Conservation (phyloP, 495 filamentous ascomycete species). For the Hyaloscypha finlandica region DNA sequence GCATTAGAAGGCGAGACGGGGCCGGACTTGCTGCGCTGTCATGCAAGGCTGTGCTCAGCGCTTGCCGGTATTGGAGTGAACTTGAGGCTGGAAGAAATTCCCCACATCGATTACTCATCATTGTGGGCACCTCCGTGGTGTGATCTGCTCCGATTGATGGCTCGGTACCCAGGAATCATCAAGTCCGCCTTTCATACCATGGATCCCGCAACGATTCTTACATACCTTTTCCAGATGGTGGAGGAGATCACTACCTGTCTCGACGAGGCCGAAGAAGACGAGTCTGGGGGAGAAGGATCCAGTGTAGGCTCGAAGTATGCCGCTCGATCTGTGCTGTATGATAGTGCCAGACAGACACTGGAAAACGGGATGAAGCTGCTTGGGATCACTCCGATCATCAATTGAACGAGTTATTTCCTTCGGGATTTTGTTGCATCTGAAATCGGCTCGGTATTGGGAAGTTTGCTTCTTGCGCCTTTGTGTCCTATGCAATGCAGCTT, state of each 20-base stretch:
- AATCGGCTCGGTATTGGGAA: too few species aligned
- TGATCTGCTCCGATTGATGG: slow-evolving; percentile 58
- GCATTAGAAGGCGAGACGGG: slow-evolving; percentile 71
- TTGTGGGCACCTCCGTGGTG: slow-evolving; percentile 7
- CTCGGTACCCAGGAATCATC: slow-evolving; percentile 64
- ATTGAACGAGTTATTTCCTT: neutral
- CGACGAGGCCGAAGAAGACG: slow-evolving; percentile 28
- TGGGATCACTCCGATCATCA: slow-evolving; percentile 33
- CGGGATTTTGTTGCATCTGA: too few species aligned
- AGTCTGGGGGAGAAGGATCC: slow-evolving; percentile 50
- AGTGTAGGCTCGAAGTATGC: slow-evolving; percentile 14
- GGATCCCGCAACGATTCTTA: slow-evolving; percentile 63
- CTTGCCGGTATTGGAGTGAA: slow-evolving; percentile 47
- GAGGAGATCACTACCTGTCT: slow-evolving; percentile 47
- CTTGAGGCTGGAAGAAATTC: slow-evolving; percentile 52
- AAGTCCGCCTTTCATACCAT: slow-evolving; percentile 62
- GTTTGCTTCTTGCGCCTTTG: too few species aligned
- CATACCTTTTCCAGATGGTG: slow-evolving; percentile 62
- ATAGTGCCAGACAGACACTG: slow-evolving; percentile 56
- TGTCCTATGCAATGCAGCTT: too few species aligned
- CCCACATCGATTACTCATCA: slow-evolving; percentile 26
- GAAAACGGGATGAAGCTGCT: slow-evolving; percentile 63
- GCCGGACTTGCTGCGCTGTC: slow-evolving; percentile 71
- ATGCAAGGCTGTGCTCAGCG: slow-evolving; percentile 69
- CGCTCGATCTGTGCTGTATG: slow-evolving; percentile 43